These are phyloP conservation scores for Zelonia costaricensis DNA, from an alignment of 208 protist genomes.

Conservation along the genomic window DNA sequence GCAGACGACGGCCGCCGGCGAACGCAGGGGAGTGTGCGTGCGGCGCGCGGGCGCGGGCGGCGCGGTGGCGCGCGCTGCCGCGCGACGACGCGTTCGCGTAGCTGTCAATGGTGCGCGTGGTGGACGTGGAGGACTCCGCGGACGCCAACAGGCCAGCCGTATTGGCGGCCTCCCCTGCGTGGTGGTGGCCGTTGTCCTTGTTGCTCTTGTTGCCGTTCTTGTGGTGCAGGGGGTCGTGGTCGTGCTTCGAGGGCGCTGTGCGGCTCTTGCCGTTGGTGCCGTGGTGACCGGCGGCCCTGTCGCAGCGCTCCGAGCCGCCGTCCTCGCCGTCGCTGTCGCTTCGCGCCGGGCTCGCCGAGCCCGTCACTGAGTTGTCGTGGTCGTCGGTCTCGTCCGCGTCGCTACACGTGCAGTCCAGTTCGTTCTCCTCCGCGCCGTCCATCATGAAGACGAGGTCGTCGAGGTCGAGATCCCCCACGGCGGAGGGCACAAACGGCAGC, in stretches of 20 bases:
- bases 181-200: too few relatives aligned
- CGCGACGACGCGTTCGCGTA: constrained; percentile 1
- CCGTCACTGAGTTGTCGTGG: too few relatives aligned
- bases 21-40: background rate
- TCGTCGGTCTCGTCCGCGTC: background rate
- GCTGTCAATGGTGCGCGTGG: constrained; percentile 19
- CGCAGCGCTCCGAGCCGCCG: too few relatives aligned
- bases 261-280: too few relatives aligned
- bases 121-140: background rate
- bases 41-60: background rate
- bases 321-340: constrained; percentile 4
- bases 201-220: constrained; percentile 3
- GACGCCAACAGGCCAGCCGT: too few relatives aligned
- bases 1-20: background rate
- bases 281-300: too few relatives aligned
- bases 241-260: too few relatives aligned
- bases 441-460: constrained; percentile 13
- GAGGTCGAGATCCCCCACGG: constrained; percentile 2
- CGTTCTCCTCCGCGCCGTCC: background rate
- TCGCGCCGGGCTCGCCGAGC: background rate
- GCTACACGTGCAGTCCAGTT: too few relatives aligned
- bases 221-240: constrained; percentile 7
- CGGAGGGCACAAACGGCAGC: constrained; percentile 7
- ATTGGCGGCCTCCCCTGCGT: too few relatives aligned
- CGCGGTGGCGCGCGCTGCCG: background rate